Evolutionary conservation across 805 yeast species (phyloP).

Genomic region (Yarrowia deformans): DNA sequence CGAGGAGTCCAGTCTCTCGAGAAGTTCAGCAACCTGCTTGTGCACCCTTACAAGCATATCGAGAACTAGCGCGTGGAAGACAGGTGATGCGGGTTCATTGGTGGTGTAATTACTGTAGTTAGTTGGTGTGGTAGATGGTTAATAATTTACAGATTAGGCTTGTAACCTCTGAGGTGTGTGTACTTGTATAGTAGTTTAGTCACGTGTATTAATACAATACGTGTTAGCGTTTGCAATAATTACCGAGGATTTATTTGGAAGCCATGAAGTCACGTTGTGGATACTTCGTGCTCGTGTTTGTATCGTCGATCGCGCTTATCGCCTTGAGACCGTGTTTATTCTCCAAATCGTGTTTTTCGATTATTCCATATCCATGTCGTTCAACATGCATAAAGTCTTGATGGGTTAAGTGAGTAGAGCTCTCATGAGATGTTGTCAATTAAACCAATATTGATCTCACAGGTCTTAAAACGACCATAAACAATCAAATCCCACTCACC

Average conservation of each 20-base stretch:
- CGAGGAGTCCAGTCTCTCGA: slow-evolving; percentile 88
- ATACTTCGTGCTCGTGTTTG: too few relatives aligned
- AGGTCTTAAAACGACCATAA: too few relatives aligned
- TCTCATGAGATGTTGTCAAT: too few relatives aligned
- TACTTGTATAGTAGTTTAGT: background rate
- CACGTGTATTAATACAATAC: too few relatives aligned
- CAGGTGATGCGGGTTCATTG: background rate
- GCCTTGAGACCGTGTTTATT: too few relatives aligned
- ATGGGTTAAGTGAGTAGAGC: background rate
- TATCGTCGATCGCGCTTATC: background rate
- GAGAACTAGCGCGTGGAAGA: slow-evolving; percentile 12
- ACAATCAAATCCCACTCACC: too few relatives aligned
- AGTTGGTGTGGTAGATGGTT: background rate
- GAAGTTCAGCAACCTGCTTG: slow-evolving; percentile 80
- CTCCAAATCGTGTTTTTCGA: background rate
- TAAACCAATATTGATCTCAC: too few relatives aligned
- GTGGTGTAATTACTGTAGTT: slow-evolving; percentile 9
- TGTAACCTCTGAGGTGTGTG: slow-evolving; percentile 25
- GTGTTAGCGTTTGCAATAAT: too few relatives aligned
- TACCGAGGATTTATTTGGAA: too few relatives aligned
- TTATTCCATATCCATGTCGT: background rate
- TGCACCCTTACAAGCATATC: slow-evolving; percentile 70
- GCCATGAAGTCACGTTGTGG: too few relatives aligned
- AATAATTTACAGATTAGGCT: slow-evolving; percentile 15
- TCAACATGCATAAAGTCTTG: background rate